Conservation (phyloP, 2,329 filamentous ascomycete genomes). For the Septoria petroselini region DNA sequence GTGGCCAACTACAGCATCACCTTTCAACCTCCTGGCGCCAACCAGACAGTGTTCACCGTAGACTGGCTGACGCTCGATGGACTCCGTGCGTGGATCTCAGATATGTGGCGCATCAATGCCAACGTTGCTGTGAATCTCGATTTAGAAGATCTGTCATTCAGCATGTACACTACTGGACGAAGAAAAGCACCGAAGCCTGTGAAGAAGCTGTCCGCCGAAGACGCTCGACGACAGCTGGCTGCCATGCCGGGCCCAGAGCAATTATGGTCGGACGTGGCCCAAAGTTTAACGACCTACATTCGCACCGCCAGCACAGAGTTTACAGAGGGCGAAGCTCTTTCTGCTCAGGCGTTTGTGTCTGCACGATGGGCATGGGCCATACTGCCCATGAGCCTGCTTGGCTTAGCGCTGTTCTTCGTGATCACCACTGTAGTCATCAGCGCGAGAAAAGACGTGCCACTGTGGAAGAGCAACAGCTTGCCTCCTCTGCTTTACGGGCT, state of each 20-base stretch:
- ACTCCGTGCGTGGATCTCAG: not conserved
- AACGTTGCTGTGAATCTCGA: not conserved
- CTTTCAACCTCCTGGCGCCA: not conserved
- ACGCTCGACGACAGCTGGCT: not conserved
- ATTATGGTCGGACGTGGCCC: not conserved
- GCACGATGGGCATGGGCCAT: not conserved
- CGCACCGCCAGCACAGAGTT: not conserved
- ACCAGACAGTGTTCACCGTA: not conserved
- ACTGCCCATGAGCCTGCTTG: not conserved
- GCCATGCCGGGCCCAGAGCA: not conserved
- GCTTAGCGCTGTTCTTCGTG: not conserved
- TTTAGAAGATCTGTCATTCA: not conserved
- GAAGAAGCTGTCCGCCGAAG: not conserved
- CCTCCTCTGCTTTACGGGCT: not conserved
- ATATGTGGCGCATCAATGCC: not conserved
- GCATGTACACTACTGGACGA: not conserved
- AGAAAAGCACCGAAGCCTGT: not conserved
- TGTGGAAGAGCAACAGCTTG: not conserved
- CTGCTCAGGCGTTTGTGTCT: not conserved
- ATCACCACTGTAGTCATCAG: not conserved
- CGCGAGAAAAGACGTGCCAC: not conserved
- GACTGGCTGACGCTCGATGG: not conserved
- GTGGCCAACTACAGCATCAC: not conserved
- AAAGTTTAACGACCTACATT: not conserved
- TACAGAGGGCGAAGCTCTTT: not conserved